These are phyloP conservation scores for Herpotrichia juniperi DNA, from an alignment of 2,329 filamentous ascomycete species.

Conservation along the genomic window DNA sequence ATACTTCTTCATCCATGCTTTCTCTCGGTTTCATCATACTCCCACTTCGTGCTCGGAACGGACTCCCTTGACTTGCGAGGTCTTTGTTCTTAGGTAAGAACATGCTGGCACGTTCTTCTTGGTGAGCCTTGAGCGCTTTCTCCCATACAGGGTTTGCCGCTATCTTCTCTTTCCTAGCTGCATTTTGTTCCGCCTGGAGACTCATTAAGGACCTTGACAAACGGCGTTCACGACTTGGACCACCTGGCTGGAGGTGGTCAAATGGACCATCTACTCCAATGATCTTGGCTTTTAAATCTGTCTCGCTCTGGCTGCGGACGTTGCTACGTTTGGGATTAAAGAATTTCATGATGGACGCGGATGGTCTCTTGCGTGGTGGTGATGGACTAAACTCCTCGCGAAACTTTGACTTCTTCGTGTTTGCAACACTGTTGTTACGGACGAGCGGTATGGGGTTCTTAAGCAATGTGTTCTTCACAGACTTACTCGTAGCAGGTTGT, in stretches of 20 bases:
- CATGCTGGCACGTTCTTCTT: conserved; percentile 41
- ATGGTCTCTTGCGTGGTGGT: conserved; percentile 33
- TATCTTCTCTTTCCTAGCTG: conserved; percentile 27
- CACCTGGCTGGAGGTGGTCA: conserved; percentile 19
- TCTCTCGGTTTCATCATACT: conserved; percentile 18
- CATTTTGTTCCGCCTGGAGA: conserved; percentile 33
- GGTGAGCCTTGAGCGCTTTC: conserved; percentile 41
- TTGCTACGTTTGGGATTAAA: conserved; percentile 33
- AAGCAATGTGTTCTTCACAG: conserved; percentile 4
- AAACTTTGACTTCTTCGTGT: conserved; percentile 42
- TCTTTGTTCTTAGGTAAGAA: conserved; percentile 41
- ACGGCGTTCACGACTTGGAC: conserved; percentile 25
- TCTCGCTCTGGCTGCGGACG: conserved; percentile 40
- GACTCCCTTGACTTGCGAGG: conserved; percentile 29
- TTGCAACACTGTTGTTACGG: conserved; percentile 36
- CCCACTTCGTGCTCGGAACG: conserved; percentile 40
- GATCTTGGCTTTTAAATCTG: conserved; percentile 20
- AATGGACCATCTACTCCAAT: conserved; percentile 25
- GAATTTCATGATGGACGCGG: conserved; percentile 38
- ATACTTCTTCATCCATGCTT: neutral
- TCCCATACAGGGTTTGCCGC: conserved; percentile 41
- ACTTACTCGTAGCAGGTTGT: conserved; percentile 2
- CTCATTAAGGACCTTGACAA: conserved; percentile 38
- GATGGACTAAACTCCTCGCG: conserved; percentile 44
- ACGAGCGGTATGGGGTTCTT: conserved; percentile 11